Evolutionary conservation across 176 grass and related monocot species (phyloP), one percentile per base, ranked within the genome.

Genomic region (Carex scoparia): DNA sequence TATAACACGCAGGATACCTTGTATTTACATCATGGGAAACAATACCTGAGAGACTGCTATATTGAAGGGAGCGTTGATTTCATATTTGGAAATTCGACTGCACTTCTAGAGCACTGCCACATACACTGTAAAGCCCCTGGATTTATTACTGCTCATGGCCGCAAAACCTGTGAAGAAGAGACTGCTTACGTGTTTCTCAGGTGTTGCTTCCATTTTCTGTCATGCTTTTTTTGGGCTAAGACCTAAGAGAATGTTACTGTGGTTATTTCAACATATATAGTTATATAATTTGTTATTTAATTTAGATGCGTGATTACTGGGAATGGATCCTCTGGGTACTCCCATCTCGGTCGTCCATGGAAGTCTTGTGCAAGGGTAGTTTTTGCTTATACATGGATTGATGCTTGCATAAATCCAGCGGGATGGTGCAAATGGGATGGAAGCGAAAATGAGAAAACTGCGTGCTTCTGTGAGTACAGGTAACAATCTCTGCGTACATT

Each of bases 341-440:
- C 90, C 32, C 91, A 93, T 84, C 88, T 98, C 46, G 95, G 95
- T 80, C 87, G 92, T 74, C 95, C 95, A 75, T 98, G 95, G 95
- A 92, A 92, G 4, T 91, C 91, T 5, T 98, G 88, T 88, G 92
- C 89, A 8, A 94, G 92, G 85, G 95, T 98, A 85, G 84, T 98
- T 27, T 98, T 94, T 89, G 90, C 92, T 58, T 85, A 93, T 69
- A 93, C 95, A 70, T 98, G 94, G 92, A 98, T 98, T 88, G 95
- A 98, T 88, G 71, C 83, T 38, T 93, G 89, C 63, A 85, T 98
- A 69, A 94, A 87, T 74, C 89, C 89, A 72, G 66, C 84, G 65
- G 92, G 95, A 31, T 98, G 95, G 95, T 89, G 92, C 79, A 98
- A 98, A 18, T 98, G 95, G 95, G 92, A 94, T 81, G 94, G 87